Conservation (phyloP, 1,139 yeast genomes). For the Blastobotrys aristatus region DNA sequence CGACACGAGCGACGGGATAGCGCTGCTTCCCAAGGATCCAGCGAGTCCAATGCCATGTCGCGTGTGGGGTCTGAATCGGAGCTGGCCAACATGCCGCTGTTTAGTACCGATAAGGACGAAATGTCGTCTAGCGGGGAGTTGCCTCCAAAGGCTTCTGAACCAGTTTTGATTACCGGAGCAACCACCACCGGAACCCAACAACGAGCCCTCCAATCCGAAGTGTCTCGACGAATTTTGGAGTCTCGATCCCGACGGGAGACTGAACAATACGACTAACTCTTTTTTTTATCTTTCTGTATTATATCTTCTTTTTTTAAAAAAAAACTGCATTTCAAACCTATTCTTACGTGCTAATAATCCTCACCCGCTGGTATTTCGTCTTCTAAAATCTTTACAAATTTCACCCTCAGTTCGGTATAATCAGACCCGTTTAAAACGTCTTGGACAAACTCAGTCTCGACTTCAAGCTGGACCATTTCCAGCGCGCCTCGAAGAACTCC, state of each 20-base stretch:
- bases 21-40: conserved; percentile 19
- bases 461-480: conserved; percentile 94
- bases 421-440: conserved; percentile 84
- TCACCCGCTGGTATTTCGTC: conserved; percentile 98
- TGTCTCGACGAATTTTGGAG: conserved; percentile 26
- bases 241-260: conserved; percentile 25
- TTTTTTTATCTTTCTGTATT: not conserved
- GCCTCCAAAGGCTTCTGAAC: conserved; percentile 1
- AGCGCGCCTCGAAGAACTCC: conserved; percentile 90
- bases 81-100: conserved; percentile 52
- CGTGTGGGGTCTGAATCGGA: conserved; percentile 50
- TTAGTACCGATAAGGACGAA: conserved; percentile 35
- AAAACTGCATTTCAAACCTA: too few relatives aligned
- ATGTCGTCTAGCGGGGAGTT: not conserved
- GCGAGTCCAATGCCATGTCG: conserved; percentile 48
- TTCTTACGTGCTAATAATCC: conserved; percentile 43
- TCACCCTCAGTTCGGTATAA: conserved; percentile 70
- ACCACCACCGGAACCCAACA: conserved; percentile 18
- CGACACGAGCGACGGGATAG: conserved; percentile 12
- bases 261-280: conserved; percentile 9
- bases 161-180: not conserved
- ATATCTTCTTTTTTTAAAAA: not conserved
- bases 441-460: conserved; percentile 72
- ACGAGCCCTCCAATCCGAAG: conserved; percentile 26
- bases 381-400: conserved; percentile 65